phyloP scores from a whole-genome alignment of 768 basidiomycete species.

The Amanita pallidorosea region DNA sequence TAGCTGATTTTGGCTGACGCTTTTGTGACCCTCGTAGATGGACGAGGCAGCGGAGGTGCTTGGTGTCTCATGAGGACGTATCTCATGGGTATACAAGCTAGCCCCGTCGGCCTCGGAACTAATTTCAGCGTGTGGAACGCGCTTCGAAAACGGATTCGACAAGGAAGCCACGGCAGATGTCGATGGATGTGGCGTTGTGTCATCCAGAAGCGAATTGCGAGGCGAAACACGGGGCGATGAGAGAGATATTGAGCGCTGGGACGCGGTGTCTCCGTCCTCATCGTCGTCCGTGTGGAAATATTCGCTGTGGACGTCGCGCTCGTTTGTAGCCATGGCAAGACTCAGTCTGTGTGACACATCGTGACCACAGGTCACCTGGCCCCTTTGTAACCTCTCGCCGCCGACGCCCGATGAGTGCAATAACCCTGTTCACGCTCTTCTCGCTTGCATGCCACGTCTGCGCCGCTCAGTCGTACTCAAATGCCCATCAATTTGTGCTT shows the following conservation, averaged over 20 bases:
- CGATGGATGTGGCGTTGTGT: constrained; percentile 2
- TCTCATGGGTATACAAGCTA: constrained; percentile 35
- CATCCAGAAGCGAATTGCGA: constrained; percentile 22
- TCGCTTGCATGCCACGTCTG: constrained; percentile 10
- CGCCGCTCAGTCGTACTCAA: neutral
- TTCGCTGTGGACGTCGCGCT: constrained; percentile 17
- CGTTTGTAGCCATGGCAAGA: constrained; percentile 14
- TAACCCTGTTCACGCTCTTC: constrained; percentile 7
- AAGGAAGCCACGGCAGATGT: constrained; percentile 5
- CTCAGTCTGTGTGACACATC: constrained; percentile 7
- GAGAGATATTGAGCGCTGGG: constrained; percentile 68
- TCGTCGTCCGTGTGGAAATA: constrained; percentile 24
- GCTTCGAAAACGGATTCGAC: constrained; percentile 23
- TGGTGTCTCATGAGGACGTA: constrained; percentile 33
- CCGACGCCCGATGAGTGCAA: neutral
- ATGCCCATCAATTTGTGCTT: neutral
- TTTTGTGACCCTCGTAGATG: constrained; percentile 27
- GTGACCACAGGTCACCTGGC: neutral
- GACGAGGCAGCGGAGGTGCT: constrained; percentile 43
- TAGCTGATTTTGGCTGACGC: constrained; percentile 17
- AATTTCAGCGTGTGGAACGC: constrained; percentile 41
- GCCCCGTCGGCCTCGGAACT: constrained; percentile 43
- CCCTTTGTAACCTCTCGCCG: neutral
- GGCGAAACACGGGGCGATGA: constrained; percentile 53
- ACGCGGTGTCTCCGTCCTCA: constrained; percentile 66